Conservation (phyloP, 225 moss, liverwort and hornwort genomes). For the Climacium dendroides region DNA sequence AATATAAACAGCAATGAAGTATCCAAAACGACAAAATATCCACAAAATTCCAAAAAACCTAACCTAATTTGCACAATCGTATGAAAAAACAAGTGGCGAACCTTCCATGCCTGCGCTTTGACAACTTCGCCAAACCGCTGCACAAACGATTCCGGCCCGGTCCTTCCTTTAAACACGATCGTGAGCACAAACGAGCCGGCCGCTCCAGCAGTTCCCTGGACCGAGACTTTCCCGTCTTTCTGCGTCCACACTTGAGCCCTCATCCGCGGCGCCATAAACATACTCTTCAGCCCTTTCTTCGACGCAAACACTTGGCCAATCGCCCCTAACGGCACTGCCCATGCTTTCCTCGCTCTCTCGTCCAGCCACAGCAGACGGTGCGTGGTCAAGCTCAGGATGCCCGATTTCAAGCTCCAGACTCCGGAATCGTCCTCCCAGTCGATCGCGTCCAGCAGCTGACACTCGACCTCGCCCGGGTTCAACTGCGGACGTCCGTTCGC, state of each 20-base stretch:
- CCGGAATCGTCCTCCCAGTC: constrained; percentile 65
- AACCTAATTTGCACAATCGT: not conserved
- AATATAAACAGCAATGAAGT: not conserved
- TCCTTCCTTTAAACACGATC: constrained; percentile 57
- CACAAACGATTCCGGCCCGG: constrained; percentile 51
- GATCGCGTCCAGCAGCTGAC: constrained; percentile 58
- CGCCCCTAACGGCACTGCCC: constrained; percentile 59
- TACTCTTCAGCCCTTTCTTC: constrained; percentile 68
- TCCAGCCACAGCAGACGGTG: constrained; percentile 79
- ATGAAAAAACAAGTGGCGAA: not conserved
- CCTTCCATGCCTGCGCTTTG: constrained; percentile 81
- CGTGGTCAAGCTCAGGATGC: constrained; percentile 49
- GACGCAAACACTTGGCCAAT: constrained; percentile 60
- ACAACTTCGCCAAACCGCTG: constrained; percentile 58
- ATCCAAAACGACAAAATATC: not conserved
- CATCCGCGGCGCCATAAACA: constrained; percentile 63
- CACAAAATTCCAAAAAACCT: not conserved
- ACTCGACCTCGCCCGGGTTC: constrained; percentile 58
- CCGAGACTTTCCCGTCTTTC: constrained; percentile 43
- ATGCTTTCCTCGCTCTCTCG: constrained; percentile 46
- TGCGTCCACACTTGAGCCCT: constrained; percentile 77
- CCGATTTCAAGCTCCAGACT: constrained; percentile 20
- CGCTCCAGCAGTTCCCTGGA: constrained; percentile 15
- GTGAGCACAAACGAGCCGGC: constrained; percentile 33
- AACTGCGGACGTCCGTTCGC: constrained; percentile 54